Conservation (phyloP, 805 yeast species). For the Metschnikowia similis region DNA sequence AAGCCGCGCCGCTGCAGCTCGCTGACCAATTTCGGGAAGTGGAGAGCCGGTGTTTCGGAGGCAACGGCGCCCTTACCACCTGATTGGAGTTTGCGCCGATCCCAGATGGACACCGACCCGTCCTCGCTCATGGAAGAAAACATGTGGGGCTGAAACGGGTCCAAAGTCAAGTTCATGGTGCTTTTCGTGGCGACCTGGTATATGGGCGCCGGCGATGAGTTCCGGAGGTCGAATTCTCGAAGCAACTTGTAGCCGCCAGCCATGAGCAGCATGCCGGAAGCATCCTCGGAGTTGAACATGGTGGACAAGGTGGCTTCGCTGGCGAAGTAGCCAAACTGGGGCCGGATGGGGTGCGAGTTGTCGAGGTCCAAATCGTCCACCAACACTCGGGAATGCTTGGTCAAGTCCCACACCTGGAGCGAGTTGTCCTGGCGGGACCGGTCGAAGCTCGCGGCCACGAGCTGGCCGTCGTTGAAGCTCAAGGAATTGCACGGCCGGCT, state of each 20-base stretch:
- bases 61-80: conserved; percentile 18
- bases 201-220: conserved; percentile 44
- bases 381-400: conserved; percentile 45
- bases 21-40: conserved; percentile 57
- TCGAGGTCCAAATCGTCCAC: conserved; percentile 22
- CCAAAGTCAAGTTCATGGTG: conserved; percentile 62
- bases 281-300: conserved; percentile 41
- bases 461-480: conserved; percentile 59
- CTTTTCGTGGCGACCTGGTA: conserved; percentile 75
- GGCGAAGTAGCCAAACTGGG: conserved; percentile 55
- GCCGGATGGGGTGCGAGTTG: conserved; percentile 48
- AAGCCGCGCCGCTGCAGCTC: conserved; percentile 55
- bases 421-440: conserved; percentile 73
- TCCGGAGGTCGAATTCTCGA: conserved; percentile 74
- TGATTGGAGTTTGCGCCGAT: conserved; percentile 53
- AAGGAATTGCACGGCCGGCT: conserved; percentile 72
- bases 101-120: conserved; percentile 82
- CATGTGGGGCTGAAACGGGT: conserved; percentile 61
- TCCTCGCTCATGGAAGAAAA: conserved; percentile 80
- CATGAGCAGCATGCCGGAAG: conserved; percentile 36
- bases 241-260: conserved; percentile 75
- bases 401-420: conserved; percentile 75
- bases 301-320: conserved; percentile 74
- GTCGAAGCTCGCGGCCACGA: conserved; percentile 76
- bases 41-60: conserved; percentile 53